Percentiles rank a stretch among this genome's conserved stretches.
phyloP scores from a whole-genome alignment of 2,329 filamentous ascomycete species.

The Phialocephala subalpina region DNA sequence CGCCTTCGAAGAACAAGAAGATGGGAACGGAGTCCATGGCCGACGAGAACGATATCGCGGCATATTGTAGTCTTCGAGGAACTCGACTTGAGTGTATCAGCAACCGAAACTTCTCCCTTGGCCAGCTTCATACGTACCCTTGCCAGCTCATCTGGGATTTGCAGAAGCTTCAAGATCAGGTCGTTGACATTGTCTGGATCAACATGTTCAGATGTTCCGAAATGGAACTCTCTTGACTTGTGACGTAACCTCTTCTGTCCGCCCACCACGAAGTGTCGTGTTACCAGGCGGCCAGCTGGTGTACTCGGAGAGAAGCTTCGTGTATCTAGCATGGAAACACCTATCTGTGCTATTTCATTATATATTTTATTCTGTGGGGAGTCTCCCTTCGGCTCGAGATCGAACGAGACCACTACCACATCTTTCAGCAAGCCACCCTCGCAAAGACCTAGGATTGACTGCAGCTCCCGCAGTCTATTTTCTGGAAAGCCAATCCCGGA shows the following conservation, averaged over 20 bases:
- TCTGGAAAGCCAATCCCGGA: neutral
- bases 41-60: neutral
- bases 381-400: neutral
- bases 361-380: neutral
- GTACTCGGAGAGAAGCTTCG: neutral
- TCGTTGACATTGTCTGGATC: neutral
- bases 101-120: neutral
- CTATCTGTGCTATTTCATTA: neutral
- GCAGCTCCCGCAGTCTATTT: neutral
- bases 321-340: neutral
- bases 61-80: neutral
- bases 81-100: neutral
- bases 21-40: neutral
- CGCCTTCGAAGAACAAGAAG: neutral
- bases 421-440: neutral
- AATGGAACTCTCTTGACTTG: neutral
- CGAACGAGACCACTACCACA: neutral
- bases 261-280: neutral
- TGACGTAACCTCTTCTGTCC: neutral
- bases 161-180: neutral
- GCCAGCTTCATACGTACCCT: neutral
- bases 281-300: neutral
- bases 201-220: neutral
- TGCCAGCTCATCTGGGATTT: neutral
- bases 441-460: neutral